Percentiles rank a stretch among this genome's conserved stretches.
Evolutionary conservation across 805 yeast genomes (phyloP).

Genomic region (Cyberlindnera japonica): DNA sequence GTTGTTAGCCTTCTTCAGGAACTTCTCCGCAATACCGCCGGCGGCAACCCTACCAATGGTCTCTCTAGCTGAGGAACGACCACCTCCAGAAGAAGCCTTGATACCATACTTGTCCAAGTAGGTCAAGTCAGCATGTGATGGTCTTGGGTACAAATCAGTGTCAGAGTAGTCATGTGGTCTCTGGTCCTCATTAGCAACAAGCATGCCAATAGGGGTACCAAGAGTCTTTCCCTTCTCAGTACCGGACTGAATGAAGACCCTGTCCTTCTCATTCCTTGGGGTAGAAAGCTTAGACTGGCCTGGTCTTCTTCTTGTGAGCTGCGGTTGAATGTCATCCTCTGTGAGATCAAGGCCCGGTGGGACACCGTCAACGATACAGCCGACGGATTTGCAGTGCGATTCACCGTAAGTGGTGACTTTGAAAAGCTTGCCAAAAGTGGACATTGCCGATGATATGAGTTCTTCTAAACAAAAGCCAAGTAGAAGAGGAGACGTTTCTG

Average conservation of each 20-base stretch:
- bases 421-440: conserved; percentile 61
- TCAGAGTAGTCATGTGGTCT: conserved; percentile 95
- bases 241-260: conserved; percentile 90
- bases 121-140: conserved; percentile 96
- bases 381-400: conserved; percentile 95
- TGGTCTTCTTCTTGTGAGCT: conserved; percentile 94
- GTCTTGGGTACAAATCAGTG: conserved; percentile 94
- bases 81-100: conserved; percentile 96
- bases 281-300: conserved; percentile 92
- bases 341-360: conserved; percentile 90
- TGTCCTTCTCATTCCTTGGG: conserved; percentile 94
- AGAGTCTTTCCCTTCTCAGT: conserved; percentile 86
- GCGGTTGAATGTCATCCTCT: conserved; percentile 92
- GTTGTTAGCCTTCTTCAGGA: conserved; percentile 65
- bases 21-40: conserved; percentile 96
- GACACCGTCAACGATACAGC: conserved; percentile 97
- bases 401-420: conserved; percentile 96
- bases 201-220: conserved; percentile 95
- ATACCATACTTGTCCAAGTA: conserved; percentile 86
- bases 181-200: conserved; percentile 91
- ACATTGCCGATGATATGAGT: conserved; percentile 39
- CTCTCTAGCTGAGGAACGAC: conserved; percentile 95
- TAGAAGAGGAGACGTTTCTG: background rate
- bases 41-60: conserved; percentile 99
- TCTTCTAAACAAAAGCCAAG: too few species aligned